Conservation (phyloP, 176 grass and related monocot species). For the Bromus sterilis region DNA sequence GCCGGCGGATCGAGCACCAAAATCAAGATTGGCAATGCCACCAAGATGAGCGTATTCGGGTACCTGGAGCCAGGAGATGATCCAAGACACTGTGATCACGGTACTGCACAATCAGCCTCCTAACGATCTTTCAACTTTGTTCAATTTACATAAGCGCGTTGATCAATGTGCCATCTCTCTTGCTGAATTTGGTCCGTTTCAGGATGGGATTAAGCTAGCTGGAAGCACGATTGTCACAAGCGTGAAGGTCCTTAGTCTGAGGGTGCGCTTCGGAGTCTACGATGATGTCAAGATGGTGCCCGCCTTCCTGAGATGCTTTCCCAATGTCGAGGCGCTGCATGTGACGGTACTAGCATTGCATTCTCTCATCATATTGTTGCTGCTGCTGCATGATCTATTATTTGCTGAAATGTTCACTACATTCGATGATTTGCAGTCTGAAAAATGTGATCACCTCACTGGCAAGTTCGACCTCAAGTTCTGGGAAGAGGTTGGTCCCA, state of each 20-base stretch:
- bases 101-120: background rate
- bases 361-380: background rate
- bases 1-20: background rate
- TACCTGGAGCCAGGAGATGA: background rate
- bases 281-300: background rate
- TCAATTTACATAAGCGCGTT: background rate
- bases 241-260: background rate
- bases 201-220: background rate
- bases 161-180: background rate
- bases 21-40: constrained; percentile 1
- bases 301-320: background rate
- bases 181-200: background rate
- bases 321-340: background rate
- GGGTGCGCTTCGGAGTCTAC: background rate
- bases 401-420: background rate
- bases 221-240: background rate
- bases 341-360: background rate
- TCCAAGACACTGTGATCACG: background rate
- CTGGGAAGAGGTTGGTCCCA: too few species aligned
- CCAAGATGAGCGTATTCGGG: background rate
- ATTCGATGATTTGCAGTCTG: background rate
- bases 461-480: background rate
- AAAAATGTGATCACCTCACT: background rate
- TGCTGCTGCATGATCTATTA: background rate
- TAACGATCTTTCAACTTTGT: background rate